phyloP scores from a whole-genome alignment of 345 rosid genomes.

The Lepidium aucheri region DNA sequence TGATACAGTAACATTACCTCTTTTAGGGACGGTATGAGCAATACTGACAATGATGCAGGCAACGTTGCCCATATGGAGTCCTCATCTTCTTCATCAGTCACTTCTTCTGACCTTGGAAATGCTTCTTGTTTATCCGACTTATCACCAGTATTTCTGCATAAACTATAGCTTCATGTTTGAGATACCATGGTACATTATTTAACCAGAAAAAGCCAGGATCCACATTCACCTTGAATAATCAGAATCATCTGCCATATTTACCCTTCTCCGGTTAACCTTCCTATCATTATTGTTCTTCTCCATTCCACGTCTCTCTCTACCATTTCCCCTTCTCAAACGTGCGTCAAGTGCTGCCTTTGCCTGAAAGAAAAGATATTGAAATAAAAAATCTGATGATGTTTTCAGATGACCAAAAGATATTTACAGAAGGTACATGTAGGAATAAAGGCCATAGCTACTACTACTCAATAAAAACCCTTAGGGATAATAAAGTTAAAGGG shows the following conservation, averaged over 20 bases:
- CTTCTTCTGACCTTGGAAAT: slow-evolving; percentile 38
- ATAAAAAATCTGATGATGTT: neutral
- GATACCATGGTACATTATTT: neutral
- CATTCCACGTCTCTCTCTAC: slow-evolving; percentile 54
- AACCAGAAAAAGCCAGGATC: neutral
- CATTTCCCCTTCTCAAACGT: slow-evolving; percentile 62
- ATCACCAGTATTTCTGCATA: slow-evolving; percentile 45
- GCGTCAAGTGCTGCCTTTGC: slow-evolving; percentile 86
- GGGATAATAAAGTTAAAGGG: neutral
- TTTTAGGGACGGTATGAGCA: slow-evolving; percentile 78
- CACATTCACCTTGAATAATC: slow-evolving; percentile 61
- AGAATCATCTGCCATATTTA: slow-evolving; percentile 40
- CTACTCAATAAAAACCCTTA: neutral
- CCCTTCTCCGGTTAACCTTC: slow-evolving; percentile 54
- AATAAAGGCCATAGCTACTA: neutral
- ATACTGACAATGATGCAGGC: slow-evolving; percentile 60
- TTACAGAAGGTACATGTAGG: neutral
- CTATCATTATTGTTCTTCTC: slow-evolving; percentile 19
- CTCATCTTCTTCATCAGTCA: slow-evolving; percentile 60
- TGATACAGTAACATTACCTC: slow-evolving; percentile 38
- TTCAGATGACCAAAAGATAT: neutral
- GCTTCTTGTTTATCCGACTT: slow-evolving; percentile 42
- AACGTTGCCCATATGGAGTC: slow-evolving; percentile 46
- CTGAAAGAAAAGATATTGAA: slow-evolving; percentile 23
- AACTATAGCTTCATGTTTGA: slow-evolving; percentile 11